These are phyloP conservation scores for Nicotiana rustica DNA, from an alignment of 305 asterid species.

Conservation along the genomic window DNA sequence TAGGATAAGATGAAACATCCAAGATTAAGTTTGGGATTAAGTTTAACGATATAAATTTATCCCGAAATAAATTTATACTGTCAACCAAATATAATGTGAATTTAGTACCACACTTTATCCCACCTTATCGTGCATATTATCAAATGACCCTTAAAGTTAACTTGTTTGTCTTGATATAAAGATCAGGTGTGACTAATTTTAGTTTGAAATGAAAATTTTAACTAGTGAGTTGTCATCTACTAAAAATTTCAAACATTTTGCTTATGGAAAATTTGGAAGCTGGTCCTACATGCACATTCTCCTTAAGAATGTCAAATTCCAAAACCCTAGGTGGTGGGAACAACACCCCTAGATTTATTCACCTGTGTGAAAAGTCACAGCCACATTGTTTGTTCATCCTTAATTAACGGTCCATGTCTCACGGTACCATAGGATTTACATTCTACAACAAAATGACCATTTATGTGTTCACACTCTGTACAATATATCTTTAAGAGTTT, in stretches of 20 bases:
- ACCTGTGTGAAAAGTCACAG: neutral
- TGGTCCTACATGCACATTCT: neutral
- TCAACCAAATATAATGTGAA: too few relatives aligned
- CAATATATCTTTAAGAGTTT: too few relatives aligned
- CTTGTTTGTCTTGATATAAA: neutral
- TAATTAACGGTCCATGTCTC: conserved; percentile 14
- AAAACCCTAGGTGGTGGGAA: conserved; percentile 15
- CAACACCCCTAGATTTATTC: neutral
- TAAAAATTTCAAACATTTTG: neutral
- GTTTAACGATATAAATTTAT: too few relatives aligned
- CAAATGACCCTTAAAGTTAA: neutral
- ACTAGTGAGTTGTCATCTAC: neutral
- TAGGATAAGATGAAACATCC: too few relatives aligned
- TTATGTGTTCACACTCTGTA: neutral
- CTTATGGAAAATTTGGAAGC: neutral
- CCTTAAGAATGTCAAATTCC: neutral
- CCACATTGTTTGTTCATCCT: neutral
- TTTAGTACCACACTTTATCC: too few relatives aligned
- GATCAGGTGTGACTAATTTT: neutral
- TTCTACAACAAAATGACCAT: neutral
- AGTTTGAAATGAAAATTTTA: neutral
- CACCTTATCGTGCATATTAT: too few relatives aligned
- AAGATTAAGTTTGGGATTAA: too few relatives aligned
- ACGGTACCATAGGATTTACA: neutral
- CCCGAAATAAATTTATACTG: too few relatives aligned